phyloP scores from a whole-genome alignment of 257 asterid genomes.

The Cordia subcordata region DNA sequence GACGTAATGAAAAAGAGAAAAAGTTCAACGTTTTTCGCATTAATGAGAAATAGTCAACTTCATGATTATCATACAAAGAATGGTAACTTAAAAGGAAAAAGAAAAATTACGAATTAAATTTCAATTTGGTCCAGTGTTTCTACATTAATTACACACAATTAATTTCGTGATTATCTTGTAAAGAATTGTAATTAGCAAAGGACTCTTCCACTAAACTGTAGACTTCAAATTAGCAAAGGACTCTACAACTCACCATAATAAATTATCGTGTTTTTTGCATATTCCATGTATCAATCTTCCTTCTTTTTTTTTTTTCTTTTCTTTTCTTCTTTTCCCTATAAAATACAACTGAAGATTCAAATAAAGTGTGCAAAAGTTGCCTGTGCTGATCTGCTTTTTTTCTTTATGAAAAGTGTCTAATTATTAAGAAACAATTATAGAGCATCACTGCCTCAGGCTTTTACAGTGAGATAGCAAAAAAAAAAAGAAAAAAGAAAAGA shows the following conservation, averaged over 20 bases:
- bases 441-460: constrained; percentile 14
- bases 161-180: not conserved
- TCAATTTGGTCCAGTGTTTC: too few relatives aligned
- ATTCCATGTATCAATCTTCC: not conserved
- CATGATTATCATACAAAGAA: too few relatives aligned
- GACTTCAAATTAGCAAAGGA: too few relatives aligned
- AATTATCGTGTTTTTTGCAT: not conserved
- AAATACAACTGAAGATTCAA: not conserved
- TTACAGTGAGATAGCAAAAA: constrained; percentile 12
- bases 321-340: not conserved
- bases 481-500: not conserved
- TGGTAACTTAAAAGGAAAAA: too few relatives aligned
- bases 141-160: too few relatives aligned
- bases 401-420: constrained; percentile 5
- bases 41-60: too few relatives aligned
- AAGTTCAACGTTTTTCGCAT: too few relatives aligned
- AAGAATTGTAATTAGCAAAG: not conserved
- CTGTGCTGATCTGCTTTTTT: constrained; percentile 8
- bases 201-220: constrained; percentile 6
- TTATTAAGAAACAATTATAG: constrained; percentile 16
- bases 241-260: not conserved
- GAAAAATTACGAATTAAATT: too few relatives aligned
- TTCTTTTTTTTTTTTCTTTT: too few relatives aligned
- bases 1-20: too few relatives aligned
- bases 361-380: not conserved